Conservation (phyloP, 495 filamentous ascomycete species). For the Aspergillus avenaceus region DNA sequence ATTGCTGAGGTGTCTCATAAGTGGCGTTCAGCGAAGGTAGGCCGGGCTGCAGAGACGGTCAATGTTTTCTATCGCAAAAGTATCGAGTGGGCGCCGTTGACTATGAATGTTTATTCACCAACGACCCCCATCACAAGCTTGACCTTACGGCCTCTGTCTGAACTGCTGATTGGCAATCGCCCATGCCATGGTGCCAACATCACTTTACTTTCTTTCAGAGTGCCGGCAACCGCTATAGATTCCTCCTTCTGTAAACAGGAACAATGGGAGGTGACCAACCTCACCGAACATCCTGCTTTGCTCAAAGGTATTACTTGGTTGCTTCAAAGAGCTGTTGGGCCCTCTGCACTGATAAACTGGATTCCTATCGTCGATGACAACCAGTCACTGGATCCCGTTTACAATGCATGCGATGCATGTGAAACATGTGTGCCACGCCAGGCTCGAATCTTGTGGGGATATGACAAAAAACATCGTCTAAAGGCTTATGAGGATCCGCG, state of each 20-base stretch:
- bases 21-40: conserved; percentile 27
- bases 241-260: conserved; percentile 2
- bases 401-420: too few relatives aligned
- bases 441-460: conserved; percentile 40
- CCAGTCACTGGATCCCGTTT: not conserved
- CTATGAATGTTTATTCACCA: conserved; percentile 6
- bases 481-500: conserved; percentile 43
- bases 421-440: conserved; percentile 37
- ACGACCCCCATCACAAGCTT: conserved; percentile 9
- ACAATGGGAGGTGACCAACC: conserved; percentile 19
- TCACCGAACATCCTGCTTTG: conserved; percentile 15
- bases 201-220: conserved; percentile 23
- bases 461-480: conserved; percentile 13
- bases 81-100: conserved; percentile 5
- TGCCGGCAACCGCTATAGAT: conserved; percentile 8
- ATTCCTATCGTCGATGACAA: conserved; percentile 6
- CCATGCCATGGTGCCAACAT: conserved; percentile 25
- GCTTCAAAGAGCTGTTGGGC: conserved; percentile 20
- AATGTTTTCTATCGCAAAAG: conserved; percentile 26
- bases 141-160: conserved; percentile 12
- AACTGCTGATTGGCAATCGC: conserved; percentile 10
- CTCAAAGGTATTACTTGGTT: conserved; percentile 29
- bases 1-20: conserved; percentile 38
- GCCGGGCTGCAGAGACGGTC: conserved; percentile 1
- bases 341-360: conserved; percentile 24